These are phyloP conservation scores for Calocera cornea DNA, from an alignment of 768 basidiomycete species.

Conservation along the genomic window DNA sequence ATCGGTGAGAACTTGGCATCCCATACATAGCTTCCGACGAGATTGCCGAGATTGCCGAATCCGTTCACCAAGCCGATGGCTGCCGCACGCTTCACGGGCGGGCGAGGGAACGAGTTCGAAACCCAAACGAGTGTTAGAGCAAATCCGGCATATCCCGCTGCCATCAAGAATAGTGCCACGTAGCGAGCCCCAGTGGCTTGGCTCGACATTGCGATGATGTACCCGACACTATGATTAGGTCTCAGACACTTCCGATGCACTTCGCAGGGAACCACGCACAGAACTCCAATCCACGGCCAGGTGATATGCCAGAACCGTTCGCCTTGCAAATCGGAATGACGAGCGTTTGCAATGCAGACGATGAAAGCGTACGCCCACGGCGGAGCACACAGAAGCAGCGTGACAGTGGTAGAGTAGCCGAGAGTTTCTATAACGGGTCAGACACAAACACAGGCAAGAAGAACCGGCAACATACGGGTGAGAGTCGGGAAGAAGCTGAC, in stretches of 20 bases:
- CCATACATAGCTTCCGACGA: conserved; percentile 4
- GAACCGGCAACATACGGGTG: not conserved
- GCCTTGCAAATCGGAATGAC: conserved; percentile 36
- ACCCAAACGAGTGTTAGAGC: not conserved
- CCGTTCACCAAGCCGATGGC: conserved; percentile 54
- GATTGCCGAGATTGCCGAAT: conserved; percentile 14
- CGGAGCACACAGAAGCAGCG: conserved; percentile 36
- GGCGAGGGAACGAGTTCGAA: conserved; percentile 1
- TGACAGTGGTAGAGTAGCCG: conserved; percentile 45
- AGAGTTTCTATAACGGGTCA: conserved; percentile 28
- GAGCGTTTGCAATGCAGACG: conserved; percentile 38
- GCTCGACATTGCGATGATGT: conserved; percentile 45
- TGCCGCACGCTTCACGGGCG: conserved; percentile 25
- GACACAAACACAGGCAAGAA: not conserved
- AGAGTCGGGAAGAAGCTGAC: conserved; percentile 37
- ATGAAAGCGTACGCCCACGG: conserved; percentile 47
- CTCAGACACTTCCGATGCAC: not conserved
- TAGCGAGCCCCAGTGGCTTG: conserved; percentile 42
- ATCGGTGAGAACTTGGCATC: not conserved
- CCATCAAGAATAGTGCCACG: conserved; percentile 51
- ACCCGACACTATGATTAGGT: conserved; percentile 28
- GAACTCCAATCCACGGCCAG: conserved; percentile 45
- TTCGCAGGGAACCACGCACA: conserved; percentile 15
- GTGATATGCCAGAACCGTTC: conserved; percentile 52
- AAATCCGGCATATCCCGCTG: conserved; percentile 36